Evolutionary conservation across 2,329 filamentous ascomycete genomes (phyloP).

Genomic region (Ophiostoma populinum): DNA sequence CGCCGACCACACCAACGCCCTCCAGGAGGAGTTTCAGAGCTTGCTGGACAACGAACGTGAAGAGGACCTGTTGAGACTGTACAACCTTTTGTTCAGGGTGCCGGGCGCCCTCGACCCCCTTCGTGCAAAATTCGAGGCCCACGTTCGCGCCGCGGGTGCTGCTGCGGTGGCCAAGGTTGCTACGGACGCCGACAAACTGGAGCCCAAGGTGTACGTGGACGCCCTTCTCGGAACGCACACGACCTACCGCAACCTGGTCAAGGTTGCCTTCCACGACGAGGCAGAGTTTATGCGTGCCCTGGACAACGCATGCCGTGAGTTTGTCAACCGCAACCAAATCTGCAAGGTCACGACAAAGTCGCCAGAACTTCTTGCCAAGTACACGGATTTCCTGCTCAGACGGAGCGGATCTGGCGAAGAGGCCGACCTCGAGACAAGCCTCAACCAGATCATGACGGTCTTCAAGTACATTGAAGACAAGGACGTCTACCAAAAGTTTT

Average conservation of each 20-base stretch:
- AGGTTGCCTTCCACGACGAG: slow-evolving; percentile 84
- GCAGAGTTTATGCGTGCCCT: slow-evolving; percentile 92
- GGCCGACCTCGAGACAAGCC: slow-evolving; percentile 73
- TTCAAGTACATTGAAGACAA: slow-evolving; percentile 99
- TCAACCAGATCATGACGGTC: slow-evolving; percentile 93
- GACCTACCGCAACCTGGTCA: slow-evolving; percentile 80
- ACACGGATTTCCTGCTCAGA: slow-evolving; percentile 80
- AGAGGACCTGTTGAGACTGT: slow-evolving; percentile 94
- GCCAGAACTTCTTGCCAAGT: slow-evolving; percentile 86
- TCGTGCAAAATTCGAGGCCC: slow-evolving; percentile 71
- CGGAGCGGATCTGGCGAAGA: slow-evolving; percentile 92
- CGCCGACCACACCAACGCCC: slow-evolving; percentile 65
- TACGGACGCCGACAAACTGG: slow-evolving; percentile 71
- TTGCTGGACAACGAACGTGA: slow-evolving; percentile 87
- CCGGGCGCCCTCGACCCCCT: slow-evolving; percentile 83
- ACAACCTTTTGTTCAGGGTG: slow-evolving; percentile 74
- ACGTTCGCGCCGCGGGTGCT: slow-evolving; percentile 79
- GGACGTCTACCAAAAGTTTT: slow-evolving; percentile 99
- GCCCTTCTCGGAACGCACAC: slow-evolving; percentile 87
- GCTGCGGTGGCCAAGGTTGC: slow-evolving; percentile 83
- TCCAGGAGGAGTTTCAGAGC: slow-evolving; percentile 90
- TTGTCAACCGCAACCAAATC: slow-evolving; percentile 93
- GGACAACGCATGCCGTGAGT: slow-evolving; percentile 93
- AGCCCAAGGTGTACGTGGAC: slow-evolving; percentile 94
- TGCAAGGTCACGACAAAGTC: slow-evolving; percentile 90